Evolutionary conservation across 2,329 filamentous ascomycete species (phyloP).

Genomic region (Diatrype stigma): DNA sequence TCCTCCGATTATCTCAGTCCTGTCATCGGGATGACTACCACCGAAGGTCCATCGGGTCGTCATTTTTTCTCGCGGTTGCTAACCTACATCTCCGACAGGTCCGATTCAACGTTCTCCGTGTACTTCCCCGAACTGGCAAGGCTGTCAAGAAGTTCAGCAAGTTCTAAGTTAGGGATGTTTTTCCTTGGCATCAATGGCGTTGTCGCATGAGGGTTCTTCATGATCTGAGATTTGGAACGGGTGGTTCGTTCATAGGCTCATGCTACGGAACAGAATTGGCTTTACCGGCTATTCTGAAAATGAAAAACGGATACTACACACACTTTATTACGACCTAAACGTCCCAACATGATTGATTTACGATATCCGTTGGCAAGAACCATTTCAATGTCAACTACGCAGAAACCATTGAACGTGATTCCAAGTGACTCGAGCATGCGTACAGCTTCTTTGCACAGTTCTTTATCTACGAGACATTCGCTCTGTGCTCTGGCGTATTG

Average conservation of each 20-base stretch:
- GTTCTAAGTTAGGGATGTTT: constrained; percentile 68
- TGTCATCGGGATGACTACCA: background rate
- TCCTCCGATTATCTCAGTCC: constrained; percentile 25
- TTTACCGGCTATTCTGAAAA: constrained; percentile 30
- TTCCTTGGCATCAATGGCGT: constrained; percentile 51
- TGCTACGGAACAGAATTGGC: constrained; percentile 29
- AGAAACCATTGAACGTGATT: too few relatives aligned
- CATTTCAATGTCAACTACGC: too few relatives aligned
- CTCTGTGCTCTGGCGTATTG: too few relatives aligned
- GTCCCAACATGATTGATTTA: background rate
- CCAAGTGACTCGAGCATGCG: too few relatives aligned
- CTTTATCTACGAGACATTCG: too few relatives aligned
- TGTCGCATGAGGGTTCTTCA: constrained; percentile 43
- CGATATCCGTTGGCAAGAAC: background rate
- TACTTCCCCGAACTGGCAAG: constrained; percentile 96
- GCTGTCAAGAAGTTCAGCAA: constrained; percentile 96
- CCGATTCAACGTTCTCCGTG: constrained; percentile 99
- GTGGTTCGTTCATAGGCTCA: constrained; percentile 31
- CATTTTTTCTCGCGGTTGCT: background rate
- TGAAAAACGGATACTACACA: constrained; percentile 19
- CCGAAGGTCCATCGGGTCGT: too few relatives aligned
- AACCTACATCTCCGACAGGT: constrained; percentile 50
- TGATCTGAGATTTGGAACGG: constrained; percentile 32
- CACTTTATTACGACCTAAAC: background rate
- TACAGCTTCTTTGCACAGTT: too few relatives aligned